Evolutionary conservation across 78 protist species (phyloP).

Genomic region (Cavenderia fasciculata): DNA sequence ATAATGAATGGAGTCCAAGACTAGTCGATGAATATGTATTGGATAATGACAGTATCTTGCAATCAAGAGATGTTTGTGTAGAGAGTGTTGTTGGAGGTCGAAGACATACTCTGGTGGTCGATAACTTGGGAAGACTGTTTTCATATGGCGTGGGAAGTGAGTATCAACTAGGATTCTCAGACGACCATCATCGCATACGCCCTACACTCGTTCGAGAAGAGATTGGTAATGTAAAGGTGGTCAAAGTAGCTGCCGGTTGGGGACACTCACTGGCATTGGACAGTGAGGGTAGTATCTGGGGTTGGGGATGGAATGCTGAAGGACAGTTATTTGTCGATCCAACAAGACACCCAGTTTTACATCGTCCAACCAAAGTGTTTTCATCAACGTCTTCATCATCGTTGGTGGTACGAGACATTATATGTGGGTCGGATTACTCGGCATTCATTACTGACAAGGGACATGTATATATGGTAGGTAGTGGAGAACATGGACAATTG

Average conservation of each 20-base stretch:
- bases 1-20: background rate
- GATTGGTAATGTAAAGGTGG: background rate
- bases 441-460: background rate
- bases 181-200: background rate
- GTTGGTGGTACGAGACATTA: background rate
- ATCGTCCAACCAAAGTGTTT: background rate
- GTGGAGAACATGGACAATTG: constrained; percentile 44
- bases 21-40: background rate
- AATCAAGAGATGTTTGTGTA: background rate
- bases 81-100: constrained; percentile 16
- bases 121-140: background rate
- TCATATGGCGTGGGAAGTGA: constrained; percentile 34
- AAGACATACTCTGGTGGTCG: constrained; percentile 28
- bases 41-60: background rate
- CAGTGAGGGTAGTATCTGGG: constrained; percentile 1
- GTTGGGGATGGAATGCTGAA: constrained; percentile 38
- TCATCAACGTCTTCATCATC: background rate
- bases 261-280: constrained; percentile 50
- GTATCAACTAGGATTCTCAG: constrained; percentile 16
- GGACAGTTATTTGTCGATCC: constrained; percentile 4
- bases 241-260: constrained; percentile 41
- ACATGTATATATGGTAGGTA: background rate
- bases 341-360: background rate
- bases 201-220: background rate
- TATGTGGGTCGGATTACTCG: constrained; percentile 11